Percentiles rank a stretch among this genome's conserved stretches.
These are phyloP conservation scores for Vanrija sp. DNA, from an alignment of 1,284 basidiomycete genomes.

Conservation along the genomic window DNA sequence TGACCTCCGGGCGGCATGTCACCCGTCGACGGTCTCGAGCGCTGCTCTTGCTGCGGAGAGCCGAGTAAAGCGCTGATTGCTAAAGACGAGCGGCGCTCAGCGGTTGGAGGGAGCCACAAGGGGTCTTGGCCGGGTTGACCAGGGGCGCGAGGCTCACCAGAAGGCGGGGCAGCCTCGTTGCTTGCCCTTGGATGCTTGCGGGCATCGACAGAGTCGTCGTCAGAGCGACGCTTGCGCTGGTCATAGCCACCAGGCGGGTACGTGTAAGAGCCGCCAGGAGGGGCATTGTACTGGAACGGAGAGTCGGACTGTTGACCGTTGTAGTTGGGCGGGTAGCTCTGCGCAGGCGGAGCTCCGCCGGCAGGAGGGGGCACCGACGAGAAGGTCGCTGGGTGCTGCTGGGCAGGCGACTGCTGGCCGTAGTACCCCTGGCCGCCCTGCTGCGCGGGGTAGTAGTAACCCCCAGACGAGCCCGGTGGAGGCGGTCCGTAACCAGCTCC, in stretches of 20 bases:
- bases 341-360: slow-evolving; percentile 7
- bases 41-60: slow-evolving; percentile 33
- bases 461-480: slow-evolving; percentile 26
- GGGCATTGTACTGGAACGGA: slow-evolving; percentile 46
- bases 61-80: slow-evolving; percentile 44
- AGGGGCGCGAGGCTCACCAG: slow-evolving; percentile 6
- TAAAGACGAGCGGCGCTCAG: slow-evolving; percentile 39
- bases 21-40: slow-evolving; percentile 24
- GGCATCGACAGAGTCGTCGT: slow-evolving; percentile 24
- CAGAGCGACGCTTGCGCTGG: slow-evolving; percentile 33
- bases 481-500: slow-evolving; percentile 24
- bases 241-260: slow-evolving; percentile 23
- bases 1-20: neutral
- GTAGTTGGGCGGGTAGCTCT: slow-evolving; percentile 15
- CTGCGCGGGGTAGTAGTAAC: slow-evolving; percentile 26
- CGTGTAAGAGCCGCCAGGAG: slow-evolving; percentile 16
- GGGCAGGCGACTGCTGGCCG: slow-evolving; percentile 18
- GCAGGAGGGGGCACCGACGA: slow-evolving; percentile 1
- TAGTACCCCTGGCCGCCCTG: slow-evolving; percentile 22
- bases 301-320: slow-evolving; percentile 29
- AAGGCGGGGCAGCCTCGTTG: slow-evolving; percentile 2
- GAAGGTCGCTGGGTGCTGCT: slow-evolving; percentile 11
- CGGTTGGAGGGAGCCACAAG: slow-evolving; percentile 39
- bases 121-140: slow-evolving; percentile 22
- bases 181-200: slow-evolving; percentile 17